Evolutionary conservation across 805 yeast species (phyloP), one percentile per base, ranked within the genome.

Genomic region (Zygosaccharomyces gambellarensis): DNA sequence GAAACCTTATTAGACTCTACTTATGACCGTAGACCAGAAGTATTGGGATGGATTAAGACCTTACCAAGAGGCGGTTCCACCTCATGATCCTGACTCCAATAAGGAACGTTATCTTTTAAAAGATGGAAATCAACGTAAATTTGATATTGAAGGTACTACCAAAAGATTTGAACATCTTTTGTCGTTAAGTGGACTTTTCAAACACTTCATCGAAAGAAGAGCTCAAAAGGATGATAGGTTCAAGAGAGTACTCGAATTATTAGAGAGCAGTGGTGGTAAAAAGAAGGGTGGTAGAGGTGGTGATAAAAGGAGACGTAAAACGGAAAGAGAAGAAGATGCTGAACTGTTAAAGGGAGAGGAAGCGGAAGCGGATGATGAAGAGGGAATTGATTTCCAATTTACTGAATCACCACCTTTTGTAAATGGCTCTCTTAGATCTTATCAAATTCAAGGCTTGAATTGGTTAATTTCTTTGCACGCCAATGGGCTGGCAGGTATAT

Each of bases 381-480:
- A 49, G 7, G 55, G 51, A 6, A 46, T 62, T 6, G 64, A 69
- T 47, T 49, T 67, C 58, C 55, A 87, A 39, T 79, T 92, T 59
- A 85, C 94, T 1, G 96, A 89, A 61, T 81, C 90, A 2, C 99
- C 99, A 0, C 74, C 81, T 2, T 92, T 75, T 58, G 64, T 87
- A 22, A 67, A 79, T 51, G 95, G 95, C 39, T 60, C 63, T 36
- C 65, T 86, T 49, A 76, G 95, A 59, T 82, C 85, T 2, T 86
- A 86, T 62, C 95, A 86, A 67, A 75, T 86, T 53, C 90, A 83
- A 64, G 95, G 94, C 53, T 71, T 86, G 52, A 86, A 86, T 64
- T 86, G 95, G 95, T 69, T 86, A 57, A 77, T 85, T 11, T 75
- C 85, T 1, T 67, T 86, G 51, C 79, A 82, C 58, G 84, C 81